Base-by-base conservation (phyloP, 306 rosid genomes). In the Acacia confusa region DNA sequence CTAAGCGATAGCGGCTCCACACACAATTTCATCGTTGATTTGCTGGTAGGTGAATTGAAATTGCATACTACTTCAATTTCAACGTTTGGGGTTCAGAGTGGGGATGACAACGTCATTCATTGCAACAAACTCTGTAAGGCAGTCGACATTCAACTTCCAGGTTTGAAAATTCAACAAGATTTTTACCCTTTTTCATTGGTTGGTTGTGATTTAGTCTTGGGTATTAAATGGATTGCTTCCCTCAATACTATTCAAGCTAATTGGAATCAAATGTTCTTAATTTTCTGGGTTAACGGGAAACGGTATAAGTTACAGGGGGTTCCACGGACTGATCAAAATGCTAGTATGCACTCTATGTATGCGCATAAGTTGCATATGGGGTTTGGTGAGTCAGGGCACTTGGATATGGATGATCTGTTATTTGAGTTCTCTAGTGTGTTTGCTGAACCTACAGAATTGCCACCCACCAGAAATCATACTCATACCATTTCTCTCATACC, bases 381-480 rank as follows among this genome's bases (percentile, higher is more conserved):
- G 14, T 9, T 3, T 30, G 32, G 32, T 1, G 32, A 0, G 1
- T 30, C 32, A 1, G 32, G 2, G 0, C 47, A 14, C 1, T 11
- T 11, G 1, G 3, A 9, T 2, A 3, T 17, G 6, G 1, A 16
- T 0, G 8, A 17, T 2, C 0, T 16, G 0, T 19, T 19, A 13
- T 2, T 1, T 30, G 52, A 47, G 2, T 12, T 14, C 6, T 2
- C 1, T 13, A 0, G 0, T 2, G 19, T 47, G 0, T 47, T 47
- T 47, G 0, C 3, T 47, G 6, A 47, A 2, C 19, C 52, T 0
- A 12, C 19, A 12, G 0, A 3, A 5, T 0, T 52, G 9, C 60
- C 60, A 4, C 60, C 60, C 0, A 1, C 10, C 0, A 0, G 3
- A 0, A 1, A 5, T 0, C 24, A 52, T 6, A 0, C 2, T 1